Conservation (phyloP, 2,329 filamentous ascomycete species). For the Aspergillus quadricinctus region DNA sequence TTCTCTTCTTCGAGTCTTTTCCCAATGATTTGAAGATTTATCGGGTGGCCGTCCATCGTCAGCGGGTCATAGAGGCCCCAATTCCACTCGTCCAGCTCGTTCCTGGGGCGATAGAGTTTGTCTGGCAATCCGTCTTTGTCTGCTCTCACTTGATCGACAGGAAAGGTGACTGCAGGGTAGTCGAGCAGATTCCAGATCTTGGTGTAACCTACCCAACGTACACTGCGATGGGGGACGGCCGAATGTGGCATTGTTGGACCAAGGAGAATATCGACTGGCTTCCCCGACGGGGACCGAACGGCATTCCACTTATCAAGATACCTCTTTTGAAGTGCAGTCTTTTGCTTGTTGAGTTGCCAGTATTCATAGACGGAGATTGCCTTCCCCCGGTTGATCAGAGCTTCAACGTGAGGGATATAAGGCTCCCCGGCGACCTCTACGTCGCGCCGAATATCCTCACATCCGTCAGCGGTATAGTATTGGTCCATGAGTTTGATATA, state of each 20-base stretch:
- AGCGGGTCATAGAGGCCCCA: conserved; percentile 44
- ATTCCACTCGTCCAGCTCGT: conserved; percentile 51
- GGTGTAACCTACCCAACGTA: conserved; percentile 54
- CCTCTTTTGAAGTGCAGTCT: conserved; percentile 49
- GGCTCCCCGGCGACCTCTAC: conserved; percentile 56
- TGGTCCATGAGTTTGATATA: conserved; percentile 57
- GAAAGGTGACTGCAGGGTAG: conserved; percentile 56
- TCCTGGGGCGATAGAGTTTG: conserved; percentile 44
- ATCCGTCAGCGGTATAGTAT: conserved; percentile 60
- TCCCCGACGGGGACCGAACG: conserved; percentile 43
- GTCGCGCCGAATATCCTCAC: conserved; percentile 58
- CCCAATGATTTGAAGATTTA: conserved; percentile 53
- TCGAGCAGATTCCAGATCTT: conserved; percentile 62
- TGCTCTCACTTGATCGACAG: conserved; percentile 47
- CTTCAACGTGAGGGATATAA: conserved; percentile 55
- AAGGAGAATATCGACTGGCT: conserved; percentile 52
- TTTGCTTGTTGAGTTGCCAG: conserved; percentile 62
- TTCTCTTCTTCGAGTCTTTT: conserved; percentile 54
- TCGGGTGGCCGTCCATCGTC: conserved; percentile 42
- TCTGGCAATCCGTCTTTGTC: conserved; percentile 36
- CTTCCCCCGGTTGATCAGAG: conserved; percentile 49
- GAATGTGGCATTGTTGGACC: conserved; percentile 59
- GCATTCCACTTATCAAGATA: conserved; percentile 59
- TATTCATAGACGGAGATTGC: conserved; percentile 61
- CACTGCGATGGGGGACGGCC: conserved; percentile 43